Evolutionary conservation across 2,329 filamentous ascomycete species (phyloP).

Genomic region (Pezicula radicicola): DNA sequence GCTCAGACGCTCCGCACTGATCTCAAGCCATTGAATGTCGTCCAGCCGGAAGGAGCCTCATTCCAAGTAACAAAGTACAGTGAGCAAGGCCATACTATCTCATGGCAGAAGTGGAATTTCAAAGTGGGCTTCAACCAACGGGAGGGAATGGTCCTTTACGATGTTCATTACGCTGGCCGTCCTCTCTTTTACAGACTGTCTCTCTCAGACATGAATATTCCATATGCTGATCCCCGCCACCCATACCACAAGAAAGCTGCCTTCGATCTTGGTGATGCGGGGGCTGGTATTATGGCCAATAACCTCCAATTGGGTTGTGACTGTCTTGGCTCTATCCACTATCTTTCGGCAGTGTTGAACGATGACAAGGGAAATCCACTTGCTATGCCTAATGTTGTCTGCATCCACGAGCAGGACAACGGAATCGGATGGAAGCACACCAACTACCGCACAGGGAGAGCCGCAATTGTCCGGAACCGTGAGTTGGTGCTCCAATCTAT

Average conservation of each 20-base stretch:
- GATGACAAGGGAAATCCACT: conserved; percentile 57
- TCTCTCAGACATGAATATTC: conserved; percentile 61
- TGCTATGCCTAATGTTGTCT: conserved; percentile 63
- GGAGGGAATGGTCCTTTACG: conserved; percentile 66
- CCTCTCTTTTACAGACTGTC: conserved; percentile 65
- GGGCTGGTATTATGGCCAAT: conserved; percentile 66
- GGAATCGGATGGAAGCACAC: conserved; percentile 69
- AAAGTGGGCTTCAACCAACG: conserved; percentile 59
- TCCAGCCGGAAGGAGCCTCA: conserved; percentile 63
- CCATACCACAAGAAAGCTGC: conserved; percentile 69
- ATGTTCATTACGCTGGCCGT: conserved; percentile 61
- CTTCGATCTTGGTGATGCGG: conserved; percentile 67
- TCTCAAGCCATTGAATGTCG: conserved; percentile 60
- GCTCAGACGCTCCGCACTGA: conserved; percentile 57
- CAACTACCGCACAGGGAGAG: conserved; percentile 62
- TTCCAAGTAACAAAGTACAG: conserved; percentile 51
- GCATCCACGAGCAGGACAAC: conserved; percentile 68
- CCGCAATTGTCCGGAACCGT: conserved; percentile 59
- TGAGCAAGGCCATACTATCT: conserved; percentile 49
- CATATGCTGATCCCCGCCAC: conserved; percentile 60
- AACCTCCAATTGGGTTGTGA: conserved; percentile 69
- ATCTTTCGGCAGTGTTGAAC: conserved; percentile 55
- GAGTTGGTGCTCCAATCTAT: conserved; percentile 68
- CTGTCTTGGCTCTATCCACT: conserved; percentile 68
- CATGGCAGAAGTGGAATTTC: conserved; percentile 67